Evolutionary conservation across 2,329 filamentous ascomycete species (phyloP), one percentile per base, ranked within the genome.

Genomic region (Epichloe coenophiala): DNA sequence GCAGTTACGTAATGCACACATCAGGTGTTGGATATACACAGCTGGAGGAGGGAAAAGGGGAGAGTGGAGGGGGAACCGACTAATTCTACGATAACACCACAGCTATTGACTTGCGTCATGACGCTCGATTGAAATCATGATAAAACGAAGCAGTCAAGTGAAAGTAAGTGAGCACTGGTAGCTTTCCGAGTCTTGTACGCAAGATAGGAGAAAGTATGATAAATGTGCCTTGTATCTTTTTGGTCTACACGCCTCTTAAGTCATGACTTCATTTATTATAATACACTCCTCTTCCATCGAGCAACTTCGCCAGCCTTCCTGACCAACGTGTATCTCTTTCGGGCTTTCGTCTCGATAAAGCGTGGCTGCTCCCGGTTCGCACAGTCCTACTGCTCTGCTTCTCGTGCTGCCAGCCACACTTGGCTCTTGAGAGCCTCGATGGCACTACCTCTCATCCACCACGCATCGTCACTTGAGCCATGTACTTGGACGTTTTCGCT

Each of bases 371-470:
- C 13, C 17, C 37, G 13, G 42, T 13, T 21, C 12, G 15, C 44
- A 37, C 17, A 33, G n/a, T 45, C 27, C 54, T 60, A 62, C 42
- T 59, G 52, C 51, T 64, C 61, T 6, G 57, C 63, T 36, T 66
- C 68, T 39, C 68, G 62, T 3, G 70, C 71, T 17, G 69, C 71
- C 50, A 79, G 65, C 71, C 76, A 80, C 1, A 77, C 70, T 56
- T 66, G 71, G 0, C 77, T 76, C 62, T 78, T 80, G 44, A 81
- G 60, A 38, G 67, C 66, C 59, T 80, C 77, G 13, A 81, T 68
- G 5, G 75, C 71, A 39, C 73, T 74, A 48, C 78, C 75, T 47
- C 72, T 63, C 60, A 81, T 65, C 77, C 77, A 81, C 68, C 77
- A 79, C 2, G 67, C 63, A 5, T 60, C 62, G 51, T 67, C 66